phyloP scores from a whole-genome alignment of 306 rosid species.

The Glycine soja region DNA sequence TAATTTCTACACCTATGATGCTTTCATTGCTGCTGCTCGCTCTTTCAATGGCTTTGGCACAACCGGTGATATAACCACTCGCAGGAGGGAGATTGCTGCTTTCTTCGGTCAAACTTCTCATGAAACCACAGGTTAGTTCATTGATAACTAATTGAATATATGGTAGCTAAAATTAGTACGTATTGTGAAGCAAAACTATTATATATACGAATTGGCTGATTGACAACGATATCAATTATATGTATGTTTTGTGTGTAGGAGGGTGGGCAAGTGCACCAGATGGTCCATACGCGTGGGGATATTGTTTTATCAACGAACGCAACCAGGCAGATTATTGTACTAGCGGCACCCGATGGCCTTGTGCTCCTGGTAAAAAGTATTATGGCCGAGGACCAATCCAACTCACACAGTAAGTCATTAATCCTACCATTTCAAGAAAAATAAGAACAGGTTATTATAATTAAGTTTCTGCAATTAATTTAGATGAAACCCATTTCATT shows the following conservation, averaged over 20 bases:
- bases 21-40: slow-evolving; percentile 60
- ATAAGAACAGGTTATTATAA: no score
- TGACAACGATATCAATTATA: no score
- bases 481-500: no score
- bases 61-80: slow-evolving; percentile 56
- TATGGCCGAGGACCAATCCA: slow-evolving; percentile 82
- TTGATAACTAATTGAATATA: neutral
- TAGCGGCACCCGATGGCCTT: slow-evolving; percentile 50
- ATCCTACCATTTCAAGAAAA: no score
- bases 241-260: slow-evolving; percentile 40
- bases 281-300: slow-evolving; percentile 73
- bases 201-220: no score
- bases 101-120: slow-evolving; percentile 80
- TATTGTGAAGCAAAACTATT: no score
- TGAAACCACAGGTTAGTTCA: slow-evolving; percentile 58
- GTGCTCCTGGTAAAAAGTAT: slow-evolving; percentile 63
- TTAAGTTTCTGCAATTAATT: no score
- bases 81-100: slow-evolving; percentile 70
- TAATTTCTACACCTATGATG: slow-evolving; percentile 64
- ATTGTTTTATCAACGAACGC: slow-evolving; percentile 58
- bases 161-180: no score
- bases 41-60: slow-evolving; percentile 56
- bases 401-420: slow-evolving; percentile 20
- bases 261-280: slow-evolving; percentile 72
- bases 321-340: slow-evolving; percentile 43